phyloP scores from a whole-genome alignment of 257 asterid species.

The Solanum dulcamara region DNA sequence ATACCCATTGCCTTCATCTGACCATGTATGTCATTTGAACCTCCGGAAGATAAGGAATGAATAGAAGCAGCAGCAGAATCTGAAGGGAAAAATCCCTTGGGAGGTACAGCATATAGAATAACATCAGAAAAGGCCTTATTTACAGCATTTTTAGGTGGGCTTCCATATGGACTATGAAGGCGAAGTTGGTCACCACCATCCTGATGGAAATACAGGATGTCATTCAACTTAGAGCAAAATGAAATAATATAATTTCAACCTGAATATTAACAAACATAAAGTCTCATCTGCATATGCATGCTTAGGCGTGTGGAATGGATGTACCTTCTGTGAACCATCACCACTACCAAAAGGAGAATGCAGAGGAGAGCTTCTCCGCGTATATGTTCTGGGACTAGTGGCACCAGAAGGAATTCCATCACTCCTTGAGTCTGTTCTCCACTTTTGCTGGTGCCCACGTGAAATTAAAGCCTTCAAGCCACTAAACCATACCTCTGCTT shows the following conservation, averaged over 20 bases:
- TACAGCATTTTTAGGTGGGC: conserved; percentile 71
- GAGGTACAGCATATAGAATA: conserved; percentile 53
- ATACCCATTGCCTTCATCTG: conserved; percentile 61
- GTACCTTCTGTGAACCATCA: conserved; percentile 73
- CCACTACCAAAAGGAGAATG: conserved; percentile 74
- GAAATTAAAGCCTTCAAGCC: conserved; percentile 88
- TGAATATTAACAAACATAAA: neutral
- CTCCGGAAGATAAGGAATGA: conserved; percentile 77
- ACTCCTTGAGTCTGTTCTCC: conserved; percentile 83
- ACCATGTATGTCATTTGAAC: conserved; percentile 67
- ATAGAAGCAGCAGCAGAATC: conserved; percentile 65
- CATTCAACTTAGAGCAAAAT: conserved; percentile 6
- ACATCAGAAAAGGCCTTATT: conserved; percentile 74
- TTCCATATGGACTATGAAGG: conserved; percentile 67
- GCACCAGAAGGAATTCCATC: conserved; percentile 90
- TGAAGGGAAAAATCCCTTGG: conserved; percentile 63
- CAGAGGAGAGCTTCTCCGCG: conserved; percentile 79
- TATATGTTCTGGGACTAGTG: conserved; percentile 72
- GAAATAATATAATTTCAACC: neutral
- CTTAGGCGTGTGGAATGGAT: neutral
- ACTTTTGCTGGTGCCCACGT: conserved; percentile 67
- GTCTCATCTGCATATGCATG: neutral
- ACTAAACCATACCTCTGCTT: conserved; percentile 97
- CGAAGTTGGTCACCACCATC: conserved; percentile 60
- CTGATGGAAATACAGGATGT: conserved; percentile 28